A percentile compares a stretch with the other conserved stretches of the same genome.
Evolutionary conservation across 2,329 filamentous ascomycete genomes (phyloP).

Genomic region (Aspergillus oerlinghausenensis): DNA sequence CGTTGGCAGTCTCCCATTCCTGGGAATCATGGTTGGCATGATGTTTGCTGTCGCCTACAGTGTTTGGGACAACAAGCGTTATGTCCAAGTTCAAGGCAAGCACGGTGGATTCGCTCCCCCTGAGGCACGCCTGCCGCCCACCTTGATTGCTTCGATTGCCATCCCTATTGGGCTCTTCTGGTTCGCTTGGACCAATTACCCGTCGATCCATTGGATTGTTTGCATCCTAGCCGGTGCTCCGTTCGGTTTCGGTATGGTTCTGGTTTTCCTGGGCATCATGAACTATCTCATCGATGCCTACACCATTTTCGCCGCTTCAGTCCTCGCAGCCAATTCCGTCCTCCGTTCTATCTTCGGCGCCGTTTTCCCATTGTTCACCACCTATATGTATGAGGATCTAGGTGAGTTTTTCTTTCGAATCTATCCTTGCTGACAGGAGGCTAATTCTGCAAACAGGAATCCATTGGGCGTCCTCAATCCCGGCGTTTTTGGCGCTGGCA

Average conservation of each 20-base stretch:
- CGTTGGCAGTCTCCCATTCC: constrained; percentile 23
- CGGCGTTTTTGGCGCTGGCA: constrained; percentile 40
- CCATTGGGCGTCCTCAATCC: constrained; percentile 44
- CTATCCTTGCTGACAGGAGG: background rate
- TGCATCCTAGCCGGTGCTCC: constrained; percentile 32
- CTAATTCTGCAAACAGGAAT: constrained; percentile 22
- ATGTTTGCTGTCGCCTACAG: constrained; percentile 34
- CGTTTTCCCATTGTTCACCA: constrained; percentile 44
- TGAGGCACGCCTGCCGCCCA: constrained; percentile 50
- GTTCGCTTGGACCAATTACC: constrained; percentile 56
- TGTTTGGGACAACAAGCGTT: constrained; percentile 33
- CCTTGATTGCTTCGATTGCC: constrained; percentile 44
- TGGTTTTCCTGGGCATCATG: constrained; percentile 37
- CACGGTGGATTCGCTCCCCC: constrained; percentile 42
- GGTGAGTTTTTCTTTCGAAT: constrained; percentile 7
- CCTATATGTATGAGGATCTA: constrained; percentile 40
- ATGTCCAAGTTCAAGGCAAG: constrained; percentile 21
- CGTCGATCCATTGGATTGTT: constrained; percentile 36
- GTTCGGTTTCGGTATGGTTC: constrained; percentile 39
- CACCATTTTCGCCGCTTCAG: constrained; percentile 37
- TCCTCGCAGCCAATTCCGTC: constrained; percentile 40
- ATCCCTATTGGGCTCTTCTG: constrained; percentile 56
- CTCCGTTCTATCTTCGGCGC: constrained; percentile 43
- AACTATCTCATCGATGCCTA: constrained; percentile 43
- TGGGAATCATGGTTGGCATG: constrained; percentile 31